Conservation (phyloP, 768 basidiomycete species). For the Boletus barrowsii region DNA sequence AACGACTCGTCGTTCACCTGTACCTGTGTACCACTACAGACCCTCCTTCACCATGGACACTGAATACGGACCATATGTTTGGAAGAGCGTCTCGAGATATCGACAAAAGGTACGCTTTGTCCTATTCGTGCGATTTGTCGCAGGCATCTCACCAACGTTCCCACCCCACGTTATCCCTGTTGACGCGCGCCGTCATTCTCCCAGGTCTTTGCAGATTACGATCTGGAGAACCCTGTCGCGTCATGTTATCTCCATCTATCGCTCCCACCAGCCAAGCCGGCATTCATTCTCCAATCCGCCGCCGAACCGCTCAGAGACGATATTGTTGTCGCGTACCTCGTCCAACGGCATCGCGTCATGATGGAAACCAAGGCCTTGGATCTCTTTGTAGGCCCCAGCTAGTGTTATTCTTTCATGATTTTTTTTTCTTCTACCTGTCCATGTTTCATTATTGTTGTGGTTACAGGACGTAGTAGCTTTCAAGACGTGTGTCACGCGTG, state of each 20-base stretch:
- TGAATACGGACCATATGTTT: constrained; percentile 22
- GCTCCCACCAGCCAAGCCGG: constrained; percentile 9
- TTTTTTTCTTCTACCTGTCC: not conserved
- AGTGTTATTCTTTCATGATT: not conserved
- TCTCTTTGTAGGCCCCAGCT: constrained; percentile 21
- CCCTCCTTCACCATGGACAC: constrained; percentile 22
- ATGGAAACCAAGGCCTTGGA: constrained; percentile 26
- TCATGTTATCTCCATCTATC: constrained; percentile 17
- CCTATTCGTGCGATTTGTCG: not conserved
- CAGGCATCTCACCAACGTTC: not conserved
- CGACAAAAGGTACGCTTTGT: constrained; percentile 20
- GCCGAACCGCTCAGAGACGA: constrained; percentile 31
- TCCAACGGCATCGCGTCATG: constrained; percentile 25
- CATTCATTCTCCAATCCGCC: constrained; percentile 19
- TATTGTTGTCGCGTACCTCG: constrained; percentile 25
- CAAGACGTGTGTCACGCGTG: too few species aligned
- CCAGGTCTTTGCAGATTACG: constrained; percentile 25
- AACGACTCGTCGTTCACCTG: not conserved
- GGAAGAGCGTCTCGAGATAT: constrained; percentile 24
- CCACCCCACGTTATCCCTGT: not conserved
- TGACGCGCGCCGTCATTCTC: not conserved
- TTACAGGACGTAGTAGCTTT: too few species aligned
- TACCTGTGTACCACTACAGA: constrained; percentile 3
- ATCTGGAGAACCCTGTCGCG: constrained; percentile 23
- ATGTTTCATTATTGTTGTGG: not conserved